Evolutionary conservation across 106 monocot genomes (phyloP).

Genomic region (Allium fistulosum): DNA sequence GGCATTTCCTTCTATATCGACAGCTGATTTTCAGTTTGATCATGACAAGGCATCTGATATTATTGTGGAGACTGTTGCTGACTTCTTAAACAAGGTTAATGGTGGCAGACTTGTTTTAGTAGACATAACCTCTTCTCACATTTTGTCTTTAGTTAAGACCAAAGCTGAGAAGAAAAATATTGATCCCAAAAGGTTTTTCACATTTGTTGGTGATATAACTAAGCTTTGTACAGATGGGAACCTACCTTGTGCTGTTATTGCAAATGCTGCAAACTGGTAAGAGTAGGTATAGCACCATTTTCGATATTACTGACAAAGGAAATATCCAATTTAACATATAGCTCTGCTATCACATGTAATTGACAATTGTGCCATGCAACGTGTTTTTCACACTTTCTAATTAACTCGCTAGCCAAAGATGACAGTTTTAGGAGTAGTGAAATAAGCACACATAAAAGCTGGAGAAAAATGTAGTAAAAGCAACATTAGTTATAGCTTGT

Average conservation of each 20-base stretch:
- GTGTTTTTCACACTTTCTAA: too few relatives aligned
- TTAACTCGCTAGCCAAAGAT: too few relatives aligned
- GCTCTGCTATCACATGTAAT: too few relatives aligned
- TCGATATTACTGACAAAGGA: too few relatives aligned
- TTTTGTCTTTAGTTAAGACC: constrained; percentile 63
- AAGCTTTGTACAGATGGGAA: constrained; percentile 41
- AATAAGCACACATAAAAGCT: too few relatives aligned
- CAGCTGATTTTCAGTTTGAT: constrained; percentile 90
- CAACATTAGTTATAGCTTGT: too few relatives aligned
- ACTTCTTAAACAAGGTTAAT: constrained; percentile 54
- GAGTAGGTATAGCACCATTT: not conserved
- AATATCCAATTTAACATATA: too few relatives aligned
- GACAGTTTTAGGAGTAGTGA: too few relatives aligned
- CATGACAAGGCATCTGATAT: constrained; percentile 79
- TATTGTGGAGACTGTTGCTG: constrained; percentile 54
- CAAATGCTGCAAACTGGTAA: constrained; percentile 95
- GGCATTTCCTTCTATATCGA: constrained; percentile 96
- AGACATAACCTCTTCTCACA: constrained; percentile 70
- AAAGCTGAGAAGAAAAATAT: constrained; percentile 66
- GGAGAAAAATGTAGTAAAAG: too few relatives aligned
- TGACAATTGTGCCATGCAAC: too few relatives aligned
- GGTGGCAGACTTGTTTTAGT: constrained; percentile 66
- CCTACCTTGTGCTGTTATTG: constrained; percentile 61
- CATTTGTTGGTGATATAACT: constrained; percentile 78
- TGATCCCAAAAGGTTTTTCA: constrained; percentile 55